phyloP scores from a whole-genome alignment of 805 yeast genomes.

The Candida silvicultrix region DNA sequence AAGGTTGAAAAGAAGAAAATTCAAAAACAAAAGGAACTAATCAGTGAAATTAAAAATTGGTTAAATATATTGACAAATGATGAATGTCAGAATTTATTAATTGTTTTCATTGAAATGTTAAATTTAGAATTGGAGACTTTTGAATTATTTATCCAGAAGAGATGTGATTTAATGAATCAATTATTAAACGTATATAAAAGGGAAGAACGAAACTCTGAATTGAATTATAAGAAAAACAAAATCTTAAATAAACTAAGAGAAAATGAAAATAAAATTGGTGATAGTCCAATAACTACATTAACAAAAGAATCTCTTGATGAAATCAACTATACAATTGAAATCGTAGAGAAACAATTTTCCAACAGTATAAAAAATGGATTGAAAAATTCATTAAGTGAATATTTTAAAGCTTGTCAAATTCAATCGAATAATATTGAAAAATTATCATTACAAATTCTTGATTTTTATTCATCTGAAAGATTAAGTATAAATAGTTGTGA shows the following conservation, averaged over 20 bases:
- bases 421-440: conserved; percentile 14
- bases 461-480: too few species aligned
- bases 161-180: conserved; percentile 31
- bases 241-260: conserved; percentile 33
- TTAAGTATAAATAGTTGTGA: too few species aligned
- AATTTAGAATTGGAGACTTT: conserved; percentile 30
- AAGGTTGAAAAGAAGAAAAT: conserved; percentile 32
- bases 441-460: conserved; percentile 15
- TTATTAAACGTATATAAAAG: conserved; percentile 41
- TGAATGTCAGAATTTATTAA: conserved; percentile 32
- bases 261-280: conserved; percentile 40
- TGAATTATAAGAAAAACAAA: conserved; percentile 30
- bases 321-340: conserved; percentile 40
- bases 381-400: conserved; percentile 39
- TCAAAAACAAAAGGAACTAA: conserved; percentile 30
- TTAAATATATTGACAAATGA: conserved; percentile 30
- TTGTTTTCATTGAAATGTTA: conserved; percentile 33
- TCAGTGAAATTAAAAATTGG: conserved; percentile 38
- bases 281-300: conserved; percentile 35
- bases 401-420: conserved; percentile 21
- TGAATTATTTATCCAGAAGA: conserved; percentile 34
- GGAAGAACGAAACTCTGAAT: conserved; percentile 39
- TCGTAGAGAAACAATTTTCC: conserved; percentile 44
- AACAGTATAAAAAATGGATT: conserved; percentile 40
- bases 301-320: conserved; percentile 48